These are phyloP conservation scores for Schizopora paradoxa DNA, from an alignment of 1,284 basidiomycete species.

Conservation along the genomic window DNA sequence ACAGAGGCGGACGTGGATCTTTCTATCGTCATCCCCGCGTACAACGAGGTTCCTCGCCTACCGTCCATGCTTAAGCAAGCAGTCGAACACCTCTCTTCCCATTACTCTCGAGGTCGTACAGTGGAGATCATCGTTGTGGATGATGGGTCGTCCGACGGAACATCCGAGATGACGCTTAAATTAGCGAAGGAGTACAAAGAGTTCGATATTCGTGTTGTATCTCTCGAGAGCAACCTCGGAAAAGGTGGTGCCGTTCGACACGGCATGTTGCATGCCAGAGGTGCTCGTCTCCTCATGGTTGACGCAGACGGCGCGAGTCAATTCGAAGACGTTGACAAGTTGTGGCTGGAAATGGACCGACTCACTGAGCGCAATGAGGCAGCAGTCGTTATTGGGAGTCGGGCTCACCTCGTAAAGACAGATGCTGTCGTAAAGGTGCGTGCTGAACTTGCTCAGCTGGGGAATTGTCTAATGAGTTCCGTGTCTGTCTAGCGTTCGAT, in stretches of 20 bases:
- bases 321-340: constrained; percentile 72
- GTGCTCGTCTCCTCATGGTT: constrained; percentile 79
- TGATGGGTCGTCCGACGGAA: constrained; percentile 82
- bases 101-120: constrained; percentile 36
- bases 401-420: constrained; percentile 87
- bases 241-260: constrained; percentile 92
- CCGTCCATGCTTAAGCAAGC: constrained; percentile 76
- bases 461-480: neutral
- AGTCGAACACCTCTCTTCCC: constrained; percentile 49
- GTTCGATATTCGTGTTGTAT: constrained; percentile 68
- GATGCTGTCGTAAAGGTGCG: constrained; percentile 91
- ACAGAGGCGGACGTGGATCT: constrained; percentile 51
- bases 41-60: constrained; percentile 81
- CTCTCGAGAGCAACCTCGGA: constrained; percentile 76
- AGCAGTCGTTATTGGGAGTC: constrained; percentile 77
- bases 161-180: constrained; percentile 57
- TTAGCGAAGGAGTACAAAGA: constrained; percentile 53
- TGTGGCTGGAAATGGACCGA: constrained; percentile 71
- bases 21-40: constrained; percentile 84
- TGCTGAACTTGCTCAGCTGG: neutral
- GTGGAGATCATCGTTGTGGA: constrained; percentile 86
- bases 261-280: constrained; percentile 79
- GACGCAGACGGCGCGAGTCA: constrained; percentile 91
- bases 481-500: constrained; percentile 65
- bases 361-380: constrained; percentile 44